A percentile compares a stretch with the other conserved stretches of the same genome.
Conservation (phyloP, 1,139 yeast species). For the Saccharomyces pastorianus region DNA sequence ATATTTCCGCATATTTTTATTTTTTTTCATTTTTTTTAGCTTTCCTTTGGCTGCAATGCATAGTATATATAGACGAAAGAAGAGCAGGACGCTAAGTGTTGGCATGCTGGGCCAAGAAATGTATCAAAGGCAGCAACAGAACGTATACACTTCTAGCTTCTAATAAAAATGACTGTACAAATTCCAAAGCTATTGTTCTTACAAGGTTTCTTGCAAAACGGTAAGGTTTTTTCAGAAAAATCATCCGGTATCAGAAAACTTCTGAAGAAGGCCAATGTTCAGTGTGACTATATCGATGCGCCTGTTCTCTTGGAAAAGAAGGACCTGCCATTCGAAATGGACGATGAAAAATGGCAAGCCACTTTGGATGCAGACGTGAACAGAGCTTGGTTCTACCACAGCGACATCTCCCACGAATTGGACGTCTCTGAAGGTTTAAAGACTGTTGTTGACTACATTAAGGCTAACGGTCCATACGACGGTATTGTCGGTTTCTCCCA, state of each 20-base stretch:
- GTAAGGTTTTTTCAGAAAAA: slow-evolving; percentile 65
- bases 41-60: not conserved
- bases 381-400: slow-evolving; percentile 51
- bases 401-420: slow-evolving; percentile 37
- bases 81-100: not conserved
- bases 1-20: not conserved
- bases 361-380: slow-evolving; percentile 43
- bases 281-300: slow-evolving; percentile 70
- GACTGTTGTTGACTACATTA: slow-evolving; percentile 47
- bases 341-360: slow-evolving; percentile 38
- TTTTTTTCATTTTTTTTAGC: not conserved
- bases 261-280: slow-evolving; percentile 56
- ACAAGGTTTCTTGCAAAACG: slow-evolving; percentile 64
- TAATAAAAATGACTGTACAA: slow-evolving; percentile 11
- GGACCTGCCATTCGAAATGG: slow-evolving; percentile 60
- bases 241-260: slow-evolving; percentile 71
- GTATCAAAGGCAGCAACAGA: not conserved
- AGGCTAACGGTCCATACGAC: slow-evolving; percentile 72
- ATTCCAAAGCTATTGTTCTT: slow-evolving; percentile 40
- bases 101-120: not conserved
- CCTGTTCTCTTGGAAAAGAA: slow-evolving; percentile 57
- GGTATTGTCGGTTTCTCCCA: slow-evolving; percentile 90
- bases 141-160: not conserved
- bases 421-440: slow-evolving; percentile 39
- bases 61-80: not conserved